These are phyloP conservation scores for Roridomyces roridus DNA, from an alignment of 768 basidiomycete genomes.

Conservation along the genomic window DNA sequence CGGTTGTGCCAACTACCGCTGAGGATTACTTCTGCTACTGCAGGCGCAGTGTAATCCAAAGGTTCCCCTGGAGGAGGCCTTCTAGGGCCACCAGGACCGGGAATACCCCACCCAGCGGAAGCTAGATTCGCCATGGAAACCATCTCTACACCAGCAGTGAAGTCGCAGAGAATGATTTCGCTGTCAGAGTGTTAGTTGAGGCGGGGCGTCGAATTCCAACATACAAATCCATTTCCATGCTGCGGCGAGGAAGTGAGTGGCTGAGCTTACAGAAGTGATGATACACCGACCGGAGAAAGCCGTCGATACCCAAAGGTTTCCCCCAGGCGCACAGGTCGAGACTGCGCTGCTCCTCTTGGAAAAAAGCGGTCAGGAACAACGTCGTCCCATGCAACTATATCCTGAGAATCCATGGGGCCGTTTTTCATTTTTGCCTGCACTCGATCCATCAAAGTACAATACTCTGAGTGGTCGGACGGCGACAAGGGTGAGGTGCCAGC, in stretches of 20 bases:
- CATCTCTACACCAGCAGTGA: constrained; percentile 43
- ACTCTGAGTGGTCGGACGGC: constrained; percentile 34
- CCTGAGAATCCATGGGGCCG: constrained; percentile 42
- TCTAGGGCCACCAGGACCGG: background rate
- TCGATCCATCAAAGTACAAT: constrained; percentile 38
- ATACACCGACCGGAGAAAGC: constrained; percentile 33
- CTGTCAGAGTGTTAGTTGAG: constrained; percentile 29
- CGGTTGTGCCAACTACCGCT: constrained; percentile 40
- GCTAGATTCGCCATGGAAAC: constrained; percentile 47
- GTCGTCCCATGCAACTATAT: constrained; percentile 38
- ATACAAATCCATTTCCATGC: constrained; percentile 59
- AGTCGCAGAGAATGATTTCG: constrained; percentile 57
- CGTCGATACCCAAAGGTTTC: constrained; percentile 35
- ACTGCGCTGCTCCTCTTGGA: constrained; percentile 33
- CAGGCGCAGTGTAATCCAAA: background rate
- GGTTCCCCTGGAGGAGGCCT: background rate
- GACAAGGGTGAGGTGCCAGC: constrained; percentile 37
- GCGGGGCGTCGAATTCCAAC: constrained; percentile 18
- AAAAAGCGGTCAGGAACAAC: constrained; percentile 21
- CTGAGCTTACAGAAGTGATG: background rate
- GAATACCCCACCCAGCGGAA: constrained; percentile 2
- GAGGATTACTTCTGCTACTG: constrained; percentile 1
- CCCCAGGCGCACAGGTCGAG: constrained; percentile 40
- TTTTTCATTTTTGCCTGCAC: constrained; percentile 35
- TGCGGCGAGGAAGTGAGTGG: constrained; percentile 16